Percentiles rank a stretch among this genome's conserved stretches.
These are phyloP conservation scores for Tilletia setariae DNA, from an alignment of 1,284 basidiomycete genomes.

Conservation along the genomic window DNA sequence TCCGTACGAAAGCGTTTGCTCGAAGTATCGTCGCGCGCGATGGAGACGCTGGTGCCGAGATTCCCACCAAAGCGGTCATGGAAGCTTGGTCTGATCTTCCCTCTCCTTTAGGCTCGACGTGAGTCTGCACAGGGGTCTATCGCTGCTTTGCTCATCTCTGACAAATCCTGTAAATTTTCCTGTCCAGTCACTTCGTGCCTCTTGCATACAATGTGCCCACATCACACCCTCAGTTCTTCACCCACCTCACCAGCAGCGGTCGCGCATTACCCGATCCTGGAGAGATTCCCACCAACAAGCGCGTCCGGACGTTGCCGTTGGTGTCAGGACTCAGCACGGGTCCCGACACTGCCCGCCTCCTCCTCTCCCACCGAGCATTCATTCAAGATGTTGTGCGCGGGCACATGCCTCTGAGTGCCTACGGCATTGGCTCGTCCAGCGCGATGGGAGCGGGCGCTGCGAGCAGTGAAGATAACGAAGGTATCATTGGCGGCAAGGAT, in stretches of 20 bases:
- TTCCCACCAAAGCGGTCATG: conserved; percentile 29
- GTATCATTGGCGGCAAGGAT: conserved; percentile 32
- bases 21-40: conserved; percentile 27
- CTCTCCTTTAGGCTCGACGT: not conserved
- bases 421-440: conserved; percentile 30
- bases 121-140: not conserved
- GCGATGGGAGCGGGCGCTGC: conserved; percentile 14
- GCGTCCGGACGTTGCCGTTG: conserved; percentile 27
- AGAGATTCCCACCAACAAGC: not conserved
- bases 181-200: conserved; percentile 29
- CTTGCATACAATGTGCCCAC: conserved; percentile 34
- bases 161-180: not conserved
- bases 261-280: conserved; percentile 13
- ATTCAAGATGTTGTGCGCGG: conserved; percentile 32
- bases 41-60: conserved; percentile 21
- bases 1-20: conserved; percentile 22
- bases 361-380: conserved; percentile 29
- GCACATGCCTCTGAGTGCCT: conserved; percentile 33
- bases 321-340: conserved; percentile 35
- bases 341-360: conserved; percentile 29
- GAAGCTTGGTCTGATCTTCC: conserved; percentile 18
- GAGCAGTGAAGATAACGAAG: conserved; percentile 26
- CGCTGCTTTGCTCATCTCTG: not conserved
- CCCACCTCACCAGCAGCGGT: conserved; percentile 25
- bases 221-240: conserved; percentile 37